These are phyloP conservation scores for Pseudomonodictys pantanalensis DNA, from an alignment of 495 filamentous ascomycete species.

Conservation along the genomic window DNA sequence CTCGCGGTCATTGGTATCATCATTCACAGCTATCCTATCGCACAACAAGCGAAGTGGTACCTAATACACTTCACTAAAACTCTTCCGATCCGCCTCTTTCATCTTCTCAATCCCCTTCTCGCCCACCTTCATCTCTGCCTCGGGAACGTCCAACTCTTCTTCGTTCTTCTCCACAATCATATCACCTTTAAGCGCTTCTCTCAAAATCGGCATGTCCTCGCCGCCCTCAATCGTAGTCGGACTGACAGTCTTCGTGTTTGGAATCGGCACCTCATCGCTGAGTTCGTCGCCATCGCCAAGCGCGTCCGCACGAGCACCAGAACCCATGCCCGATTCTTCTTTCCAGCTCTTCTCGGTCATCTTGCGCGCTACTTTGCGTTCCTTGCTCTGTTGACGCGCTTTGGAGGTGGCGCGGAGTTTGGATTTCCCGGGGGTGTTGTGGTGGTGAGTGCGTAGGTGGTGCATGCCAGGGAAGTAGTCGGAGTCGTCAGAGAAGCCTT, in stretches of 20 bases:
- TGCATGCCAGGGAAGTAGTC: conserved; percentile 33
- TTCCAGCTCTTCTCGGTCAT: conserved; percentile 39
- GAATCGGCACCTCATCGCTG: conserved; percentile 14
- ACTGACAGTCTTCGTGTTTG: conserved; percentile 8
- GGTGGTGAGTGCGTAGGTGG: conserved; percentile 3
- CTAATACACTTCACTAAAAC: conserved; percentile 31
- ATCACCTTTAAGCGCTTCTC: conserved; percentile 29
- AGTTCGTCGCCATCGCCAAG: conserved; percentile 36
- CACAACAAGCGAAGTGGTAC: no score
- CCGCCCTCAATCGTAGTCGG: not conserved
- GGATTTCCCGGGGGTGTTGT: conserved; percentile 7
- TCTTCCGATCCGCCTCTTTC: conserved; percentile 22
- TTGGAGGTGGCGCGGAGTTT: conserved; percentile 19
- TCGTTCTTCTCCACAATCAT: conserved; percentile 30
- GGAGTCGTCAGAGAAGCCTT: conserved; percentile 40
- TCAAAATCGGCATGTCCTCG: conserved; percentile 22
- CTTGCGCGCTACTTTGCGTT: conserved; percentile 27
- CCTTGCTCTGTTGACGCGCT: conserved; percentile 20
- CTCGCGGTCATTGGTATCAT: not conserved
- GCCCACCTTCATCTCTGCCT: conserved; percentile 5
- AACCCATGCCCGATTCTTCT: conserved; percentile 42
- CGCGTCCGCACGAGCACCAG: conserved; percentile 40
- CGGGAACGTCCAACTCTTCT: conserved; percentile 9
- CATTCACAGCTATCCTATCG: not conserved
- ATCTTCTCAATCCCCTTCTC: conserved; percentile 24